Evolutionary conservation across 2,329 filamentous ascomycete species (phyloP).

Genomic region (Cladosporium sp.): DNA sequence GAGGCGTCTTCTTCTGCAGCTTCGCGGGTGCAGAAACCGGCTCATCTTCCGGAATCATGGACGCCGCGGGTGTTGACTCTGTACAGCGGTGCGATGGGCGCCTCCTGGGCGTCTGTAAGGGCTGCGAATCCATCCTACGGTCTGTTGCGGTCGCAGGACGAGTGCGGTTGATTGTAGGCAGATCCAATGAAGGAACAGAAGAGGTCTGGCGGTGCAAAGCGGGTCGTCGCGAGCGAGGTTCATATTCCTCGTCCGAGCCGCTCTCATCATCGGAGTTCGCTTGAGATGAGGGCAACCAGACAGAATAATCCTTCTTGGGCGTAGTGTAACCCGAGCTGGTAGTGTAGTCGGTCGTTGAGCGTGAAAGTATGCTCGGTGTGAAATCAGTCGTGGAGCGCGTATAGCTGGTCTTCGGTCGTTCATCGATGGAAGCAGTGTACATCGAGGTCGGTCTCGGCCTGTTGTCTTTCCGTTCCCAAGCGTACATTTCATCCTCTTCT

Average conservation of each 20-base stretch:
- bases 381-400: conserved; percentile 23
- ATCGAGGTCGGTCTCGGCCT: conserved; percentile 1
- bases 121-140: not conserved
- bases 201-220: conserved; percentile 39
- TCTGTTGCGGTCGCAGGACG: conserved; percentile 33
- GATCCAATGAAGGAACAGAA: conserved; percentile 42
- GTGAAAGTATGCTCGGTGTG: conserved; percentile 20
- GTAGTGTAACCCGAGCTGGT: conserved; percentile 9
- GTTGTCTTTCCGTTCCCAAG: conserved; percentile 6
- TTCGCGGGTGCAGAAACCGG: conserved; percentile 31
- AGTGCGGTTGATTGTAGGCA: conserved; percentile 41
- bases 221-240: conserved; percentile 25
- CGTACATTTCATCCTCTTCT: conserved; percentile 1
- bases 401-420: conserved; percentile 4
- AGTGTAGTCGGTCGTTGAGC: conserved; percentile 23
- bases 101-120: conserved; percentile 1
- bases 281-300: conserved; percentile 44
- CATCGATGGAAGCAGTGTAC: conserved; percentile 1
- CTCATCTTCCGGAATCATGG: conserved; percentile 9
- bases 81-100: conserved; percentile 7
- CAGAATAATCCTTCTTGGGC: conserved; percentile 38
- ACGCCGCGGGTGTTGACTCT: conserved; percentile 14
- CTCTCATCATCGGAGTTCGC: conserved; percentile 26
- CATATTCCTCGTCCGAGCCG: conserved; percentile 23
- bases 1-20: conserved; percentile 24